These are phyloP conservation scores for Blastobotrys terrestris DNA, from an alignment of 805 yeast species.

Conservation along the genomic window DNA sequence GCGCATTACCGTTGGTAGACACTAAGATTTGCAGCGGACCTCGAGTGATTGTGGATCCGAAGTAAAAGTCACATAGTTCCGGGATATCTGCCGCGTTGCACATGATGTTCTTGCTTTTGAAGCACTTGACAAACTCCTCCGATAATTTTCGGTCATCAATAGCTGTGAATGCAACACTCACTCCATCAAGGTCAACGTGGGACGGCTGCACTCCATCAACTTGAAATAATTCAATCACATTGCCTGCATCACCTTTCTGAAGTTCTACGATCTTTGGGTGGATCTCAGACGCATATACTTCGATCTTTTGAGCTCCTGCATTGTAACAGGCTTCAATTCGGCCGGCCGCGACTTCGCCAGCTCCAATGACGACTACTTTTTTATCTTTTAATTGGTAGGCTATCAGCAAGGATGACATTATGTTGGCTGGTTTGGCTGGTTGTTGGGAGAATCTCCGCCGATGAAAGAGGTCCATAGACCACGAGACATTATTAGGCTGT, in stretches of 20 bases:
- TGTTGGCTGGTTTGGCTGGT: too few relatives aligned
- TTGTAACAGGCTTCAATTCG: slow-evolving; percentile 59
- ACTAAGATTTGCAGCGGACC: slow-evolving; percentile 77
- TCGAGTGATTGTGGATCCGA: slow-evolving; percentile 68
- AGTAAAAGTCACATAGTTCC: slow-evolving; percentile 76
- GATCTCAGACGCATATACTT: slow-evolving; percentile 50
- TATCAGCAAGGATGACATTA: slow-evolving; percentile 7
- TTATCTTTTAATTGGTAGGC: slow-evolving; percentile 33
- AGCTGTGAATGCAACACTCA: slow-evolving; percentile 64
- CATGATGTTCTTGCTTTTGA: slow-evolving; percentile 41
- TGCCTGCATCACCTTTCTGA: slow-evolving; percentile 2
- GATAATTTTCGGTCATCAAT: slow-evolving; percentile 64
- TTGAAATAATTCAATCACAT: not conserved
- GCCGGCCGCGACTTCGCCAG: slow-evolving; percentile 60
- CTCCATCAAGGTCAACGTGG: slow-evolving; percentile 15
- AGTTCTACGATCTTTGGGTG: slow-evolving; percentile 13
- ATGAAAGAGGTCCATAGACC: not conserved
- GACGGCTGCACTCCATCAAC: not conserved
- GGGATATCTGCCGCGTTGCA: slow-evolving; percentile 85
- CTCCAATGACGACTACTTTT: slow-evolving; percentile 70
- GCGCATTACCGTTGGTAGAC: slow-evolving; percentile 77
- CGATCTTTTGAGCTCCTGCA: slow-evolving; percentile 59
- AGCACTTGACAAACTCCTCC: slow-evolving; percentile 47
- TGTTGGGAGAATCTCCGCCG: not conserved
- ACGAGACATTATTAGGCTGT: too few relatives aligned